These are phyloP conservation scores for Candida dubliniensis DNA, from an alignment of 1,139 yeast species.

Conservation along the genomic window DNA sequence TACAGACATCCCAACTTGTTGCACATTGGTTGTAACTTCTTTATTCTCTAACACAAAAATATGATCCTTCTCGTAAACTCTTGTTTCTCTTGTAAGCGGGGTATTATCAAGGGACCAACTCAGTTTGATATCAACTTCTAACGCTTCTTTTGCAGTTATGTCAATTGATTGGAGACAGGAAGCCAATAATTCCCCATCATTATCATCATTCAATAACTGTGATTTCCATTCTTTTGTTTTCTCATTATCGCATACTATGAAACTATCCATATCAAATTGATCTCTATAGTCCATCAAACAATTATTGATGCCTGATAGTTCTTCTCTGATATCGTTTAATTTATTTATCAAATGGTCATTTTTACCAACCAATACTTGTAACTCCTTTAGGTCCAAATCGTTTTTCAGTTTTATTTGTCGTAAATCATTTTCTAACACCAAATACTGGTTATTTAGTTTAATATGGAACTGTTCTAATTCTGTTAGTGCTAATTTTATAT, in stretches of 20 bases:
- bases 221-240: not conserved
- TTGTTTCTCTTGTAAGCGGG: not conserved
- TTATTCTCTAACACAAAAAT: not conserved
- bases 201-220: not conserved
- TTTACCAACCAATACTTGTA: constrained; percentile 6
- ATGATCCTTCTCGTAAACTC: not conserved
- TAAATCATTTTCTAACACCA: constrained; percentile 8
- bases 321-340: constrained; percentile 8
- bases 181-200: not conserved
- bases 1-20: no score
- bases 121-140: no score
- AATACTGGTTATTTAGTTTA: constrained; percentile 6
- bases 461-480: constrained; percentile 9
- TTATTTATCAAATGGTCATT: constrained; percentile 10
- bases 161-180: no score
- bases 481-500: not conserved
- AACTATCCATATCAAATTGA: not conserved
- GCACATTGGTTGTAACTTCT: not conserved
- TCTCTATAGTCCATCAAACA: constrained; percentile 3
- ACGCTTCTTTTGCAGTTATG: no score
- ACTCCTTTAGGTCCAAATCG: constrained; percentile 8
- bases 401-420: constrained; percentile 9
- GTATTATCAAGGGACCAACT: not conserved
- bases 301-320: constrained; percentile 1
- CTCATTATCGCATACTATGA: not conserved